Evolutionary conservation across 306 rosid species (phyloP).

Genomic region (Urtica urens): DNA sequence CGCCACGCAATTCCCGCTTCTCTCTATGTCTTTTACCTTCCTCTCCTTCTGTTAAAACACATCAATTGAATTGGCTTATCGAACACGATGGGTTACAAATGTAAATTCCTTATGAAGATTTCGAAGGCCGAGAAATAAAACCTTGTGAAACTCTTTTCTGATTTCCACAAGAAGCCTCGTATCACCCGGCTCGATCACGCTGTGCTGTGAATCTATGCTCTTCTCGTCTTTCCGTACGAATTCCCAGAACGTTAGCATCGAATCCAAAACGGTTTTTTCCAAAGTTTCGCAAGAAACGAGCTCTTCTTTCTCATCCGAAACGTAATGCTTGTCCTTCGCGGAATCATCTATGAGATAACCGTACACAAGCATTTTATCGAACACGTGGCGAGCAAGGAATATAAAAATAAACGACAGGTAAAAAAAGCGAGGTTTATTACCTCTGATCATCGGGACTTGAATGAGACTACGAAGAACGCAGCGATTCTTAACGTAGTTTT

Average conservation of each 20-base stretch:
- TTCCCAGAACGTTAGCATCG: conserved; percentile 53
- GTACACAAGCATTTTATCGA: not conserved
- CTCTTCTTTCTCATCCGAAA: conserved; percentile 26
- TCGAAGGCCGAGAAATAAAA: conserved; percentile 6
- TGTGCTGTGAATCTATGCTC: conserved; percentile 24
- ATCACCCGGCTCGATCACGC: conserved; percentile 28
- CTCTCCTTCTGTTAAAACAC: conserved; percentile 44
- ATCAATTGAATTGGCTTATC: not conserved
- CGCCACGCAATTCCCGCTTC: conserved; percentile 56
- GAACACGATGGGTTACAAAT: not conserved
- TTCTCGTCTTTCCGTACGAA: conserved; percentile 52
- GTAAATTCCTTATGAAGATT: not conserved
- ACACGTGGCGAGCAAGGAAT: not conserved
- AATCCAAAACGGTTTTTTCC: conserved; percentile 45
- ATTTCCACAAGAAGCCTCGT: conserved; percentile 29
- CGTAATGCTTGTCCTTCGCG: conserved; percentile 26
- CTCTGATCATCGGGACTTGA: conserved; percentile 68
- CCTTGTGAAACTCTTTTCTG: conserved; percentile 50
- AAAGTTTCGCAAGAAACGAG: conserved; percentile 26
- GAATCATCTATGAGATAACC: conserved; percentile 37
- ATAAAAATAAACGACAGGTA: too few relatives aligned
- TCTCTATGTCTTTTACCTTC: conserved; percentile 52
- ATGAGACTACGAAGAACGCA: conserved; percentile 49
- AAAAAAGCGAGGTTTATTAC: too few relatives aligned
- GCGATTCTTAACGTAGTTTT: conserved; percentile 56